Percentiles rank a stretch among this genome's conserved stretches.
Evolutionary conservation across 202 grass and related monocot genomes (phyloP).

Genomic region (Schoenoplectus triqueter): DNA sequence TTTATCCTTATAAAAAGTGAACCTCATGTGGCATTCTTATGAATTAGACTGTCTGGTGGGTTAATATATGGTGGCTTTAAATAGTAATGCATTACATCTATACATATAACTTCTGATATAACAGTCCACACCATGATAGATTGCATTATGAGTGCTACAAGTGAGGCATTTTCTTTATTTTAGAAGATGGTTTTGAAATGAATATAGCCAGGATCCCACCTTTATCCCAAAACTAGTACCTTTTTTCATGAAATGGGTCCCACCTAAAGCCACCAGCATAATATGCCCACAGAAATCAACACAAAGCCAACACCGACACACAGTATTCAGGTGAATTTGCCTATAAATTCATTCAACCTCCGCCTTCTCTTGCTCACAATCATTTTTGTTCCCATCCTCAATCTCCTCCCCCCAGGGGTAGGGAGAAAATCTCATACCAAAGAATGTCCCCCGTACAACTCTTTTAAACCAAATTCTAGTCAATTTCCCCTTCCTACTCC

Average conservation of each 20-base stretch:
- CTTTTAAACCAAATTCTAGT: slow-evolving; percentile 11
- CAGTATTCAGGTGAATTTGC: not conserved
- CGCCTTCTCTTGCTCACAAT: not conserved
- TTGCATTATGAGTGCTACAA: slow-evolving; percentile 7
- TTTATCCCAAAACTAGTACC: not conserved
- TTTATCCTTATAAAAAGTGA: not conserved
- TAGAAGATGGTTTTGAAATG: not conserved
- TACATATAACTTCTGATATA: too few species aligned
- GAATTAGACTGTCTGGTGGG: not conserved
- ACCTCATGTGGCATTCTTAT: not conserved
- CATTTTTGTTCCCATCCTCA: not conserved
- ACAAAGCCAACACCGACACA: slow-evolving; percentile 2
- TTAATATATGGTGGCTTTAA: not conserved
- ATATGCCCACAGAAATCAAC: not conserved
- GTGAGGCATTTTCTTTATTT: not conserved
- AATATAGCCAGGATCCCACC: not conserved
- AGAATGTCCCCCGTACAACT: not conserved
- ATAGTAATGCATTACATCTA: too few species aligned
- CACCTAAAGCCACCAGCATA: not conserved
- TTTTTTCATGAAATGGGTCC: not conserved
- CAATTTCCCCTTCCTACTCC: not conserved
- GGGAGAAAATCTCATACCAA: slow-evolving; percentile 14
- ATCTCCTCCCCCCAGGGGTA: not conserved
- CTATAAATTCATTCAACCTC: not conserved
- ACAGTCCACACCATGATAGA: not conserved